Base-by-base conservation (phyloP, 1,139 yeast species). In the Taiozyma sp. region DNA sequence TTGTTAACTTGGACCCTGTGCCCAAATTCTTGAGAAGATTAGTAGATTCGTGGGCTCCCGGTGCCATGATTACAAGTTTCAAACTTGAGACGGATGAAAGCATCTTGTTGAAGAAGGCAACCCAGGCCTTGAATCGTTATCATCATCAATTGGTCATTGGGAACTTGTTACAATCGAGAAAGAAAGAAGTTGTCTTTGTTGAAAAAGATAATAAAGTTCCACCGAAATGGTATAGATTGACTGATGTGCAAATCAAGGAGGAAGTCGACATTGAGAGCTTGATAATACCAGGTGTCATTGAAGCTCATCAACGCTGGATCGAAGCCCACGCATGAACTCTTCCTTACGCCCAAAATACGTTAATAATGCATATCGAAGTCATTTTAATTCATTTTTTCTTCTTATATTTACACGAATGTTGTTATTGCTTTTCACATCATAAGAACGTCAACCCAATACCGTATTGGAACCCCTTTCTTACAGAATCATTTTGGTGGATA, bases 81-180 rank as follows among this genome's bases (percentile, higher is more conserved):
- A 95, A 95, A 68, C 77, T 93, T 53, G 99, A 95, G 65, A 95
- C 99, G 0, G 99, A 95, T 67, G 68, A 70, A 53, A 63, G 73
- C 13, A 79, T 95, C 24, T 72, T 95, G 57, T 76, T 89, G 44
- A 73, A 78, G 51, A 95, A 95, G 69, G 89, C 97, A 6, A 73
- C 73, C 48, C 80, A 77, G 50, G 97, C 99, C 0, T 73, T 95
- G 54, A 80, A 80, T 37, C 76, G 96, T 54, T 95, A 95, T 67
- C 86, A 83, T 56, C 99, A 95, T 68, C 97, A 90, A 65, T 72
- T 95, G 55, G 99, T 95, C 11, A 90, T 95, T 65, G 99, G 99
- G 10, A 95, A 95, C 65, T 71, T 95, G 60, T 73, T 95, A 56
- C 97, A 91, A 64, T 86, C 96, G 0, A 80, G 99, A 62, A 91